Evolutionary conservation across 805 yeast species (phyloP).

Genomic region (Wickerhamiella galacta): DNA sequence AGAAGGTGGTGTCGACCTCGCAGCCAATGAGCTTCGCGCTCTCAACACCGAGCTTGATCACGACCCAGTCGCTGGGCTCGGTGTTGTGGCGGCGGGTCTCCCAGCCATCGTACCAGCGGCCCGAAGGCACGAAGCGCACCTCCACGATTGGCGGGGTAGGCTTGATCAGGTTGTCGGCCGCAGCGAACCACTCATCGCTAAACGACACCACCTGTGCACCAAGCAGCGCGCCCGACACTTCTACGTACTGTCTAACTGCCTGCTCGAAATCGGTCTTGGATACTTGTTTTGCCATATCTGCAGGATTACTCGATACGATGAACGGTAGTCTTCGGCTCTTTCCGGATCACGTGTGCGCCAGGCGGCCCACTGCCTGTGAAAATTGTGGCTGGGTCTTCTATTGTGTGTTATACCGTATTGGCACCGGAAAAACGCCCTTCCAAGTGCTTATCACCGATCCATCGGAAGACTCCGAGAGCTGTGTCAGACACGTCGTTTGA

Average conservation of each 20-base stretch:
- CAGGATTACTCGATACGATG: too few species aligned
- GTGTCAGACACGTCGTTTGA: too few species aligned
- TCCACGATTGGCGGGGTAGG: slow-evolving; percentile 71
- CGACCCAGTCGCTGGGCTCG: slow-evolving; percentile 75
- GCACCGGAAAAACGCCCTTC: too few species aligned
- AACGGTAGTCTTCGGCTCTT: too few species aligned
- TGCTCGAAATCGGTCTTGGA: slow-evolving; percentile 12
- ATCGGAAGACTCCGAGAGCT: too few species aligned
- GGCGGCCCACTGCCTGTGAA: too few species aligned
- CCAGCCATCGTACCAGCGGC: slow-evolving; percentile 99
- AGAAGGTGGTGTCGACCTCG: slow-evolving; percentile 86
- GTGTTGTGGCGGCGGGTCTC: slow-evolving; percentile 90
- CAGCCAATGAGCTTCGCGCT: slow-evolving; percentile 65
- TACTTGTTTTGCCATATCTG: slow-evolving; percentile 8
- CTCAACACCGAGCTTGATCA: slow-evolving; percentile 67
- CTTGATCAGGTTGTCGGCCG: slow-evolving; percentile 69
- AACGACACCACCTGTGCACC: slow-evolving; percentile 58
- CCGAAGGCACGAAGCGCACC: slow-evolving; percentile 61
- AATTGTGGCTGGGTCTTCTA: too few species aligned
- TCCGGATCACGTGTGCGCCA: too few species aligned
- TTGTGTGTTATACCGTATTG: too few species aligned
- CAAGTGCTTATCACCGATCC: too few species aligned
- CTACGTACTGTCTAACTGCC: slow-evolving; percentile 22
- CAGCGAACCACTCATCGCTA: slow-evolving; percentile 94
- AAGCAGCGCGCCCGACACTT: slow-evolving; percentile 68